Evolutionary conservation across 495 filamentous ascomycete species (phyloP).

Genomic region (Penicillium riverlandense): DNA sequence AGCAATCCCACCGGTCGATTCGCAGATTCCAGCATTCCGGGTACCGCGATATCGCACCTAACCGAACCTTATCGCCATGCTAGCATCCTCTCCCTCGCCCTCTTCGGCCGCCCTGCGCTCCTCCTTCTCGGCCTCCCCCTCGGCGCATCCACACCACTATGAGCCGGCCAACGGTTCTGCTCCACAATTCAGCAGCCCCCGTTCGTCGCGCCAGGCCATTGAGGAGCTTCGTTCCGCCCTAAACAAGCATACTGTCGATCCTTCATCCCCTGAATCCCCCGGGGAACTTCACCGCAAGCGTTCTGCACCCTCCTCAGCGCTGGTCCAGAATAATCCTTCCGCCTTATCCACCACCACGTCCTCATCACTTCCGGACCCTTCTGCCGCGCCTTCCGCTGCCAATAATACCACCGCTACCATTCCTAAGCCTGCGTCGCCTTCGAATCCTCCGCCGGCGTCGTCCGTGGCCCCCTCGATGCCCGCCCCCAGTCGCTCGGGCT

Average conservation of each 20-base stretch:
- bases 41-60: background rate
- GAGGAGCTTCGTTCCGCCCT: conserved; percentile 42
- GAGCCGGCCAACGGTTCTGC: conserved; percentile 17
- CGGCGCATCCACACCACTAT: conserved; percentile 24
- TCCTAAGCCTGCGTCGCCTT: background rate
- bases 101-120: conserved; percentile 33
- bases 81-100: conserved; percentile 42
- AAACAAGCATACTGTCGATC: conserved; percentile 37
- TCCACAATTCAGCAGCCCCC: conserved; percentile 31
- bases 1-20: conserved; percentile 16
- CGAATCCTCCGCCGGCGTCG: conserved; percentile 18
- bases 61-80: conserved; percentile 21
- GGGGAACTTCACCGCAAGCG: conserved; percentile 29
- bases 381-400: conserved; percentile 11
- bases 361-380: conserved; percentile 11
- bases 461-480: conserved; percentile 28
- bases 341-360: conserved; percentile 16
- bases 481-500: conserved; percentile 25
- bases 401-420: conserved; percentile 3
- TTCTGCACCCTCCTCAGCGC: conserved; percentile 34
- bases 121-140: conserved; percentile 16
- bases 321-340: conserved; percentile 13
- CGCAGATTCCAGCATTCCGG: conserved; percentile 15
- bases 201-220: conserved; percentile 37
- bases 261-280: conserved; percentile 31